A percentile compares a stretch with the other conserved stretches of the same genome.
Conservation (phyloP, 1,139 yeast genomes). For the Eremothecium coryli region DNA sequence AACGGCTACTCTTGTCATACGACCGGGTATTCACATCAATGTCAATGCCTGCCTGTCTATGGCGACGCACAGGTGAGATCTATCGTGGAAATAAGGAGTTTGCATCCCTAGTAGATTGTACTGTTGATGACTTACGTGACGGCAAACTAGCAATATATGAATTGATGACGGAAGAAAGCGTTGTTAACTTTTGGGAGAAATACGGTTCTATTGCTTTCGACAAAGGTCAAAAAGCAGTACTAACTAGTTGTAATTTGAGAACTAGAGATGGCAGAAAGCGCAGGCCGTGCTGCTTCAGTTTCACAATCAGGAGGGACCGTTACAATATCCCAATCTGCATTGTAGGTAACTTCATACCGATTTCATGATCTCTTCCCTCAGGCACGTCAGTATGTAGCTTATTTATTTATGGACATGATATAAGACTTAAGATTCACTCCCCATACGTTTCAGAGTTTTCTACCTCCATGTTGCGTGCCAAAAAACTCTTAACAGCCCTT, state of each 20-base stretch:
- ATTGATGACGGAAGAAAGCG: constrained; percentile 91
- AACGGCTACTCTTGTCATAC: constrained; percentile 84
- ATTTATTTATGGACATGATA: too few species aligned
- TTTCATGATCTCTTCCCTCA: constrained; percentile 22
- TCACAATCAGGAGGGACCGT: constrained; percentile 85
- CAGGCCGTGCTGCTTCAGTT: constrained; percentile 86
- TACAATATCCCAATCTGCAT: constrained; percentile 95
- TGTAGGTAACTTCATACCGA: constrained; percentile 91
- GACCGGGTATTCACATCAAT: constrained; percentile 93
- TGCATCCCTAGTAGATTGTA: constrained; percentile 89
- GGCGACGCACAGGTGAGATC: constrained; percentile 97
- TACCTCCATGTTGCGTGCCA: constrained; percentile 20
- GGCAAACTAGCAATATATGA: constrained; percentile 91
- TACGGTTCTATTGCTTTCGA: constrained; percentile 96
- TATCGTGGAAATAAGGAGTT: constrained; percentile 93
- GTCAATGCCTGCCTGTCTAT: constrained; percentile 96
- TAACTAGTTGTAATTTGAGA: constrained; percentile 82
- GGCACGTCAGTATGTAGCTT: not conserved
- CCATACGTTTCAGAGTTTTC: constrained; percentile 1
- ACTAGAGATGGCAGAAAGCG: constrained; percentile 76
- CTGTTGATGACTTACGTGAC: constrained; percentile 83
- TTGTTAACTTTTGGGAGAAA: constrained; percentile 97
- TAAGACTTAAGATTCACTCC: not conserved
- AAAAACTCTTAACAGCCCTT: constrained; percentile 22
- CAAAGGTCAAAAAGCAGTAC: constrained; percentile 88